A percentile compares a stretch with the other conserved stretches of the same genome.
phyloP scores from a whole-genome alignment of 106 monocot genomes.

The Posidonia australis region DNA sequence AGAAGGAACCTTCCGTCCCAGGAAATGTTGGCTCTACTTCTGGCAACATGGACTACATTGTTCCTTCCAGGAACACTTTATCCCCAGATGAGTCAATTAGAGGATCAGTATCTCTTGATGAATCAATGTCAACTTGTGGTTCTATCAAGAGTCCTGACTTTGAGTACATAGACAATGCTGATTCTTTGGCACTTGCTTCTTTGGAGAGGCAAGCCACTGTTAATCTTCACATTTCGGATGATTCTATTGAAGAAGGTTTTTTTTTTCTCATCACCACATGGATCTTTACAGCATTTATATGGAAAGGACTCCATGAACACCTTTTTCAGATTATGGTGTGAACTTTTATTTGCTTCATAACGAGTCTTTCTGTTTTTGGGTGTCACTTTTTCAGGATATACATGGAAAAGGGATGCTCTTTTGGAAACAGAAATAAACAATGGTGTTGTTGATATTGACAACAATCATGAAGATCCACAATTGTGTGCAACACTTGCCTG shows the following conservation, averaged over 20 bases:
- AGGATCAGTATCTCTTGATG: slow-evolving; percentile 56
- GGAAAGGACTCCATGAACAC: no score
- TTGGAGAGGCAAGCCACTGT: slow-evolving; percentile 53
- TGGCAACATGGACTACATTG: no score
- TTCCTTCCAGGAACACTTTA: slow-evolving; percentile 20
- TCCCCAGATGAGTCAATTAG: slow-evolving; percentile 31
- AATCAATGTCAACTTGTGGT: slow-evolving; percentile 76
- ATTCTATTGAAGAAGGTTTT: slow-evolving; percentile 26
- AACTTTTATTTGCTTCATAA: neutral
- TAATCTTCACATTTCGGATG: slow-evolving; percentile 61
- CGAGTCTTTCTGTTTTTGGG: neutral
- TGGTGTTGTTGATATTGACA: slow-evolving; percentile 42
- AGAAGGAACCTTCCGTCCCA: no score
- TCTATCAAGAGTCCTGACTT: slow-evolving; percentile 85
- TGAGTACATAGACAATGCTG: slow-evolving; percentile 78
- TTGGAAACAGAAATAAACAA: slow-evolving; percentile 26
- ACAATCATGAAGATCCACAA: slow-evolving; percentile 48
- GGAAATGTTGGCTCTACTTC: no score
- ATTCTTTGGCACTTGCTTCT: slow-evolving; percentile 52
- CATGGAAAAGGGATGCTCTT: slow-evolving; percentile 28
- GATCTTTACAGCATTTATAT: no score
- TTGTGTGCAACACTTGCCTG: slow-evolving; percentile 60
- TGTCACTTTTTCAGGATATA: slow-evolving; percentile 23
- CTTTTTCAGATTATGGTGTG: neutral
- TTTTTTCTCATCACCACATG: no score